Conservation (phyloP, 1,139 yeast genomes). For the Geotrichum candidum region DNA sequence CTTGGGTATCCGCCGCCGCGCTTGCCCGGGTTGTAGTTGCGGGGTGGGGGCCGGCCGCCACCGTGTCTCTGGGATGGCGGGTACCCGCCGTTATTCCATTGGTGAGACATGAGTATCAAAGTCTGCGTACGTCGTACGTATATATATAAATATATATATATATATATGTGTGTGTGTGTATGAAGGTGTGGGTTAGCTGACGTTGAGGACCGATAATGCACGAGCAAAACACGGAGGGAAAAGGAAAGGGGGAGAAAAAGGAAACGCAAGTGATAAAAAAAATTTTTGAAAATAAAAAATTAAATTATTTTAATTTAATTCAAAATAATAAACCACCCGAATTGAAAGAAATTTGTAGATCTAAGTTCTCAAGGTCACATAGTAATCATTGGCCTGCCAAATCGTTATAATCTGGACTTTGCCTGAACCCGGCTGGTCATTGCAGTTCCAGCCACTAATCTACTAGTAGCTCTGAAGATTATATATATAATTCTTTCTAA, state of each 20-base stretch:
- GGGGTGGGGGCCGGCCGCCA: neutral
- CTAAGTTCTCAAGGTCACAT: too few relatives aligned
- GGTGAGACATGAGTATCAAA: neutral
- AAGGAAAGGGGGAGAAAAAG: too few relatives aligned
- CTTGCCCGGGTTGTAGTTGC: neutral
- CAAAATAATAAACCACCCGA: too few relatives aligned
- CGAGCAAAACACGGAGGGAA: neutral
- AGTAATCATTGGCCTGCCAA: too few relatives aligned
- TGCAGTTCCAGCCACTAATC: too few relatives aligned
- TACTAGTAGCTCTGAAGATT: too few relatives aligned
- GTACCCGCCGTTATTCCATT: constrained; percentile 11
- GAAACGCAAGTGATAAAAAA: neutral
- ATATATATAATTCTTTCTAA: too few relatives aligned
- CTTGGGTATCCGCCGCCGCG: neutral
- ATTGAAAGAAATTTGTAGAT: too few relatives aligned
- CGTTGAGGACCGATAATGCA: neutral
- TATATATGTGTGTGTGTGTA: neutral
- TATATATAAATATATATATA: too few relatives aligned
- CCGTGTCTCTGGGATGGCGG: neutral
- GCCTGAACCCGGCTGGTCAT: too few relatives aligned
- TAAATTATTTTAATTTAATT: too few relatives aligned
- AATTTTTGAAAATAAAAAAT: neutral
- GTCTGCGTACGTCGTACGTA: neutral
- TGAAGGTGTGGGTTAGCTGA: neutral
- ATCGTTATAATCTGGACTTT: too few relatives aligned